A percentile compares a stretch with the other conserved stretches of the same genome.
Evolutionary conservation across 208 protist species (phyloP).

Genomic region (Acanthamoeba triangularis): DNA sequence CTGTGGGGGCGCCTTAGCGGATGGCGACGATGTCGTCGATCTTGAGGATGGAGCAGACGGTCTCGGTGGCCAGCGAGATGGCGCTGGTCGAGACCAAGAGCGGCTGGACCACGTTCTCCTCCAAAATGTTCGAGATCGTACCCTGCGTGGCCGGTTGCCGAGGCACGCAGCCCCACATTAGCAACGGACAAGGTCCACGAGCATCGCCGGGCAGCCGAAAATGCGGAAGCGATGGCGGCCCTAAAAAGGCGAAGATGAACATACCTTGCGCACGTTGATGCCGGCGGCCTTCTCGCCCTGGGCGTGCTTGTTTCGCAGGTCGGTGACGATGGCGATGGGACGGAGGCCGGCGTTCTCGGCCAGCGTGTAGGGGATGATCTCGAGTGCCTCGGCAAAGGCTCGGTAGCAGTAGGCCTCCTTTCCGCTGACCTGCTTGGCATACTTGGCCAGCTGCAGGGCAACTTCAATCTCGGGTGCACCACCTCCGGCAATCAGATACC

Average conservation of each 20-base stretch:
- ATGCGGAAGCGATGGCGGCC: neutral
- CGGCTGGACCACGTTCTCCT: conserved; percentile 99
- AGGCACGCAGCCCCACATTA: neutral
- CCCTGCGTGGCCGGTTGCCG: conserved; percentile 78
- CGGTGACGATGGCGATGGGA: conserved; percentile 98
- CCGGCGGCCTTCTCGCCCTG: conserved; percentile 93
- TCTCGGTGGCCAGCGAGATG: conserved; percentile 98
- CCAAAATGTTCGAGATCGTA: conserved; percentile 98
- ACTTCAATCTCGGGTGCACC: conserved; percentile 98
- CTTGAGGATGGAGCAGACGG: conserved; percentile 99
- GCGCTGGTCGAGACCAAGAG: conserved; percentile 97
- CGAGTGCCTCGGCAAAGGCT: conserved; percentile 98
- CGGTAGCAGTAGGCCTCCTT: conserved; percentile 96
- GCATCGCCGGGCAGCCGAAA: too few species aligned
- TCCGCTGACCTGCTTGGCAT: conserved; percentile 94
- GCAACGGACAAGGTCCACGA: neutral
- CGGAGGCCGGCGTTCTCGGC: conserved; percentile 99
- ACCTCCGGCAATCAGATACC: conserved; percentile 96
- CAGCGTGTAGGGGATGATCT: conserved; percentile 99
- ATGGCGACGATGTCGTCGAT: conserved; percentile 96
- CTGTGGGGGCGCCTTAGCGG: neutral
- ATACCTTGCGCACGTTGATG: conserved; percentile 97
- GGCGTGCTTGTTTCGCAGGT: conserved; percentile 97
- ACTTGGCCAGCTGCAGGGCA: conserved; percentile 94
- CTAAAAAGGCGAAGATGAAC: neutral